A percentile compares a stretch with the other conserved stretches of the same genome.
These are phyloP conservation scores for Ceratocystis destructans DNA, from an alignment of 2,329 filamentous ascomycete genomes.

Conservation along the genomic window DNA sequence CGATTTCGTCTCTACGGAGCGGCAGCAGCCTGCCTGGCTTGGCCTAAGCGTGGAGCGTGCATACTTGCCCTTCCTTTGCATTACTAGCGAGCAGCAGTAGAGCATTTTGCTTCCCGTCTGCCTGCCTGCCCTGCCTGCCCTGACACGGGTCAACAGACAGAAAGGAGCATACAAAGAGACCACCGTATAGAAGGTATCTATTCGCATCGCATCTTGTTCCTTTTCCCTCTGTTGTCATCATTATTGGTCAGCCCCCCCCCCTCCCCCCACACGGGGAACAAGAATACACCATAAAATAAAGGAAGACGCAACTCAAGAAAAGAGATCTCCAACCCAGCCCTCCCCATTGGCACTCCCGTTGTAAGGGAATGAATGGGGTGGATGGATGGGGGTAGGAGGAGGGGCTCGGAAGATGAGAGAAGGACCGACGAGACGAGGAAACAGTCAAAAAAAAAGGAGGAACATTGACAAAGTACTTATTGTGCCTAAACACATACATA, in stretches of 20 bases:
- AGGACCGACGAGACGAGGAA: neutral
- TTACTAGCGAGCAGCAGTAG: neutral
- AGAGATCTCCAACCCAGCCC: neutral
- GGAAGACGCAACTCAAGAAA: neutral
- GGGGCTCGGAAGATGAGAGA: slow-evolving; percentile 1
- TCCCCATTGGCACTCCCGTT: neutral
- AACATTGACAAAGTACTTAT: neutral
- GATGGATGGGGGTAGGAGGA: neutral
- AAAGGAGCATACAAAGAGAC: neutral
- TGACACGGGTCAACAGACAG: neutral
- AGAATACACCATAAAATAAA: neutral
- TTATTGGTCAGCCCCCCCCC: no score
- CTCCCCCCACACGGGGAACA: no score
- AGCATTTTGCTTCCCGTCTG: neutral
- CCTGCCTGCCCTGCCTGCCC: neutral
- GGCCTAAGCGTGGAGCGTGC: neutral
- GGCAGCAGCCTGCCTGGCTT: neutral
- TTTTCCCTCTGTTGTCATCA: neutral
- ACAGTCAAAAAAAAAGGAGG: neutral
- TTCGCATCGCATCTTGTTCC: neutral
- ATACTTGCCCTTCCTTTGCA: neutral
- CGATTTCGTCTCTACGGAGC: neutral
- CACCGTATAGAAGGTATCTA: neutral
- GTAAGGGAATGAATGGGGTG: neutral
- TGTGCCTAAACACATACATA: neutral